Conservation (phyloP, 2,329 filamentous ascomycete genomes). For the Neofusicoccum sp. region DNA sequence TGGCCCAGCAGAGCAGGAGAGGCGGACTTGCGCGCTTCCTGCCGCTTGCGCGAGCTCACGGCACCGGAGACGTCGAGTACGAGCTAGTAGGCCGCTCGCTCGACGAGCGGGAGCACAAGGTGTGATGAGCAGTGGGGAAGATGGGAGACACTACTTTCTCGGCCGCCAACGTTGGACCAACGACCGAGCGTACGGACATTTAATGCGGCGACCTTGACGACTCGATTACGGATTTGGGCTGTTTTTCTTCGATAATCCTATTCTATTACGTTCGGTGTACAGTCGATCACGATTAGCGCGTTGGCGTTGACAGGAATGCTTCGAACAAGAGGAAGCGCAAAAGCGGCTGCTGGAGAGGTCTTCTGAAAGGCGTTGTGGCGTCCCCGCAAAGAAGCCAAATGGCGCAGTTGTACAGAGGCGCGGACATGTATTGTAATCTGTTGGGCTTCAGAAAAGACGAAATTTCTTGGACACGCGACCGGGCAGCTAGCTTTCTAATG, state of each 20-base stretch:
- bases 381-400: background rate
- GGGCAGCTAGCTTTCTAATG: too few species aligned
- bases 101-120: constrained; percentile 12
- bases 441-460: too few species aligned
- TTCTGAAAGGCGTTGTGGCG: background rate
- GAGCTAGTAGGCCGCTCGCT: constrained; percentile 4
- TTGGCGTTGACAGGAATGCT: constrained; percentile 4
- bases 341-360: background rate
- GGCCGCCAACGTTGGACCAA: background rate
- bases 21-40: constrained; percentile 10
- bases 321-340: constrained; percentile 4
- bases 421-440: background rate
- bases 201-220: background rate
- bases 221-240: background rate
- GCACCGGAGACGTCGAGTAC: constrained; percentile 9
- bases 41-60: background rate
- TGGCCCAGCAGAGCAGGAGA: constrained; percentile 19
- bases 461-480: too few species aligned
- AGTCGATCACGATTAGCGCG: background rate
- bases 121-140: background rate
- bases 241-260: constrained; percentile 4
- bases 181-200: background rate
- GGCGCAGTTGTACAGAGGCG: background rate
- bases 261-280: constrained; percentile 6
- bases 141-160: background rate